Evolutionary conservation across 192 early-diverging fungal genomes (phyloP).

Genomic region (Phycomyces blakesleeanus): DNA sequence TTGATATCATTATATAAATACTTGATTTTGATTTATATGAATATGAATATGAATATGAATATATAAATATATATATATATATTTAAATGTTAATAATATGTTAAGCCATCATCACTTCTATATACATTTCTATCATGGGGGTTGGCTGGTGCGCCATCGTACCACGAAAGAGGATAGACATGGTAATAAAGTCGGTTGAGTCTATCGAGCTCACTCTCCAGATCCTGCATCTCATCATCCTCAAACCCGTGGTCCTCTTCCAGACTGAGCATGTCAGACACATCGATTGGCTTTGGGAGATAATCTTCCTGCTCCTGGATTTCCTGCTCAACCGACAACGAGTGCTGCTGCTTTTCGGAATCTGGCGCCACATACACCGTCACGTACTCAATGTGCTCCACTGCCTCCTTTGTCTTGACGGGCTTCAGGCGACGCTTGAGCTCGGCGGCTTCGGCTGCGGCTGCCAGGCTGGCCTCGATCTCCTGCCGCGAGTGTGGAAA

Average conservation of each 20-base stretch:
- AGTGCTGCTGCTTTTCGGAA: not conserved
- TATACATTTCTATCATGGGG: slow-evolving; percentile 1
- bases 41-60: no score
- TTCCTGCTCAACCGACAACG: not conserved
- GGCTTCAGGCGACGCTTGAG: not conserved
- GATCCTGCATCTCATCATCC: slow-evolving; percentile 24
- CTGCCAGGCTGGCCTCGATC: not conserved
- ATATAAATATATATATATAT: no score
- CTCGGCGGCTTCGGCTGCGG: not conserved
- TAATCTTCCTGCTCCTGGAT: slow-evolving; percentile 11
- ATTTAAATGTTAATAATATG: no score
- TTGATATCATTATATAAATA: no score
- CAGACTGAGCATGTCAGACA: slow-evolving; percentile 6
- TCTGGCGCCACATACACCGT: slow-evolving; percentile 1
- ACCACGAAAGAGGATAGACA: slow-evolving; percentile 1
- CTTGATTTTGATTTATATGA: no score
- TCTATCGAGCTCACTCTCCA: slow-evolving; percentile 20
- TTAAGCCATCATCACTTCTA: no score
- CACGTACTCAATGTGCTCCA: slow-evolving; percentile 15
- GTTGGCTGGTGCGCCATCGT: not conserved
- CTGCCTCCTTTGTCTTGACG: slow-evolving; percentile 14
- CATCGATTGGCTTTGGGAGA: slow-evolving; percentile 17
- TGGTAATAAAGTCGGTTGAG: slow-evolving; percentile 12
- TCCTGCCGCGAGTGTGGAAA: slow-evolving; percentile 19
- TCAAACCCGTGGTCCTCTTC: slow-evolving; percentile 17